Percentiles rank a stretch among this genome's conserved stretches.
phyloP scores from a whole-genome alignment of 2,329 filamentous ascomycete genomes.

The Cladobotryum protrusum region DNA sequence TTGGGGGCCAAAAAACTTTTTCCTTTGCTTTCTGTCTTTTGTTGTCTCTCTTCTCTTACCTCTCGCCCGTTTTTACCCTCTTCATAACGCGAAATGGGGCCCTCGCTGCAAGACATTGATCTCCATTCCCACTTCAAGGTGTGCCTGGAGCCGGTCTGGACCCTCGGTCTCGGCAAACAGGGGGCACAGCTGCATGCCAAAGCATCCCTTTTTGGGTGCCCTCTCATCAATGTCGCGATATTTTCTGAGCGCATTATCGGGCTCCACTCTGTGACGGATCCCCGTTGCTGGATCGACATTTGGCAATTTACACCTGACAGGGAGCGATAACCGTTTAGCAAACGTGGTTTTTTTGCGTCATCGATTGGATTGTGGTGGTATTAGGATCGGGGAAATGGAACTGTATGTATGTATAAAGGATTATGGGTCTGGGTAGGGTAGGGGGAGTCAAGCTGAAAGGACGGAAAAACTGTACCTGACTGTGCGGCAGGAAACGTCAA shows the following conservation, averaged over 20 bases:
- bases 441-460: neutral
- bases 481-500: slow-evolving; percentile 58
- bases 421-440: neutral
- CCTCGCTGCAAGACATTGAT: slow-evolving; percentile 44
- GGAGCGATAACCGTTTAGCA: neutral
- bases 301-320: slow-evolving; percentile 56
- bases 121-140: slow-evolving; percentile 51
- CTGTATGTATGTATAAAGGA: neutral
- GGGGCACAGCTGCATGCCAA: slow-evolving; percentile 63
- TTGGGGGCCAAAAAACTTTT: no score
- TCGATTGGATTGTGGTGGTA: neutral
- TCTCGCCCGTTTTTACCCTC: neutral
- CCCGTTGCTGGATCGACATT: slow-evolving; percentile 61
- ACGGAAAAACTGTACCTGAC: slow-evolving; percentile 41
- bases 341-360: neutral
- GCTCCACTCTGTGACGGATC: slow-evolving; percentile 48
- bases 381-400: no score
- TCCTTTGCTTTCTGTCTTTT: neutral
- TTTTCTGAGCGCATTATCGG: slow-evolving; percentile 51
- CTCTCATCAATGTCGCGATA: slow-evolving; percentile 56
- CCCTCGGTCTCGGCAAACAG: slow-evolving; percentile 33
- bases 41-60: neutral
- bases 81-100: slow-evolving; percentile 34
- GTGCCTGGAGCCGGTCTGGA: slow-evolving; percentile 32
- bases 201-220: slow-evolving; percentile 48